Evolutionary conservation across 2,329 filamentous ascomycete species (phyloP).

Genomic region (Talaromyces sp.): DNA sequence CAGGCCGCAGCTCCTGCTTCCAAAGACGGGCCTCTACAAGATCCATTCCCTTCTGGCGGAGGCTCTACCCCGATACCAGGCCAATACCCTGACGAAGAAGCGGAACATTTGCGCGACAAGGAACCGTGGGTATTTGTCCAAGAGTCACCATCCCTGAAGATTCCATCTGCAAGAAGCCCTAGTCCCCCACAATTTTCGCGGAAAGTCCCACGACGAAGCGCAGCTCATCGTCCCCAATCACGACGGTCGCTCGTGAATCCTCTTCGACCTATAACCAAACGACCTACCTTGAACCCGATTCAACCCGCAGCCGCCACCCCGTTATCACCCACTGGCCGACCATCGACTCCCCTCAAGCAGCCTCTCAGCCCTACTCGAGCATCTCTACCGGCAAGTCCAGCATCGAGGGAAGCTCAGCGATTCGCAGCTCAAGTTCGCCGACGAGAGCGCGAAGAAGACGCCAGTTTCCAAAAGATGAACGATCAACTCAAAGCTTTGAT

Average conservation of each 20-base stretch:
- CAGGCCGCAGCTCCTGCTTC: conserved; percentile 55
- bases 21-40: conserved; percentile 26
- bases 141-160: conserved; percentile 18
- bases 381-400: conserved; percentile 29
- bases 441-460: conserved; percentile 74
- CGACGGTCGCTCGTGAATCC: conserved; percentile 28
- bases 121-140: conserved; percentile 69
- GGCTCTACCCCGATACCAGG: conserved; percentile 50
- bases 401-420: conserved; percentile 61
- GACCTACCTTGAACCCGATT: conserved; percentile 20
- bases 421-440: conserved; percentile 68
- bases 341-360: conserved; percentile 24
- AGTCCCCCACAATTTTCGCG: conserved; percentile 23
- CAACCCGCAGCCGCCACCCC: neutral
- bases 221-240: conserved; percentile 23
- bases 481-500: conserved; percentile 81
- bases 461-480: conserved; percentile 75
- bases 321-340: conserved; percentile 25
- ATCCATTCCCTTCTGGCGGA: conserved; percentile 13
- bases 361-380: conserved; percentile 23
- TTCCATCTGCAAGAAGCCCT: conserved; percentile 17
- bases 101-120: conserved; percentile 31
- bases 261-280: conserved; percentile 24
- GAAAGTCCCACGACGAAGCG: conserved; percentile 24
- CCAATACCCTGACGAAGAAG: conserved; percentile 47